These are phyloP conservation scores for Clitopilus passeckerianus DNA, from an alignment of 768 basidiomycete species.

Conservation along the genomic window DNA sequence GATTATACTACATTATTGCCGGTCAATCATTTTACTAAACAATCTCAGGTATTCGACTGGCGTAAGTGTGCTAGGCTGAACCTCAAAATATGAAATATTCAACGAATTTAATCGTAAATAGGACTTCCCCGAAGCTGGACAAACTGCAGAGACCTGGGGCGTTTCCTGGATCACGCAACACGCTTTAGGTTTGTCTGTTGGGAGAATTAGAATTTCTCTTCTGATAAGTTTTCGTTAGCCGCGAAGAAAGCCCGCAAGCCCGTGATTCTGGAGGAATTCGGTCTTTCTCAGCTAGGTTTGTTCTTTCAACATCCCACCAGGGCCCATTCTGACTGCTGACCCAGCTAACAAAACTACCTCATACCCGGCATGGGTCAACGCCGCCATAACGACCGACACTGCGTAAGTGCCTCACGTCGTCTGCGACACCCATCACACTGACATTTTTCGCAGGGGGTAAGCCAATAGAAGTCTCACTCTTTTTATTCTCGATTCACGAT, in stretches of 20 bases:
- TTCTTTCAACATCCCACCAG: background rate
- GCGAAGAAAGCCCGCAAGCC: conserved; percentile 54
- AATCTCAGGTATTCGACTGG: conserved; percentile 29
- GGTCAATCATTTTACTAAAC: background rate
- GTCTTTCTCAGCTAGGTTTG: conserved; percentile 38
- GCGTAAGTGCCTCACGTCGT: conserved; percentile 27
- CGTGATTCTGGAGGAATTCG: conserved; percentile 61
- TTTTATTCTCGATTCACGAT: background rate
- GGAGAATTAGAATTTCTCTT: background rate
- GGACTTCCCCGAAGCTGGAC: conserved; percentile 46
- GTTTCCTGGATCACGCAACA: conserved; percentile 57
- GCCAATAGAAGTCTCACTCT: background rate
- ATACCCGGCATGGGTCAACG: conserved; percentile 47
- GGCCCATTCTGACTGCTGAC: background rate
- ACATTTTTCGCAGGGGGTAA: conserved; percentile 20
- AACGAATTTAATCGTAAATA: conserved; percentile 7
- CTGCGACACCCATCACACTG: background rate
- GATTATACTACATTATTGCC: background rate
- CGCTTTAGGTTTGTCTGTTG: conserved; percentile 22
- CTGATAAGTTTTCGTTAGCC: conserved; percentile 21
- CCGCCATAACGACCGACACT: conserved; percentile 43
- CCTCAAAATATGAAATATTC: background rate
- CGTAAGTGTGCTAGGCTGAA: conserved; percentile 14
- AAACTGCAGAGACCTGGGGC: conserved; percentile 45
- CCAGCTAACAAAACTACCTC: conserved; percentile 44